phyloP scores from a whole-genome alignment of 169 alveolate genomes.

The Eimeria maxima region DNA sequence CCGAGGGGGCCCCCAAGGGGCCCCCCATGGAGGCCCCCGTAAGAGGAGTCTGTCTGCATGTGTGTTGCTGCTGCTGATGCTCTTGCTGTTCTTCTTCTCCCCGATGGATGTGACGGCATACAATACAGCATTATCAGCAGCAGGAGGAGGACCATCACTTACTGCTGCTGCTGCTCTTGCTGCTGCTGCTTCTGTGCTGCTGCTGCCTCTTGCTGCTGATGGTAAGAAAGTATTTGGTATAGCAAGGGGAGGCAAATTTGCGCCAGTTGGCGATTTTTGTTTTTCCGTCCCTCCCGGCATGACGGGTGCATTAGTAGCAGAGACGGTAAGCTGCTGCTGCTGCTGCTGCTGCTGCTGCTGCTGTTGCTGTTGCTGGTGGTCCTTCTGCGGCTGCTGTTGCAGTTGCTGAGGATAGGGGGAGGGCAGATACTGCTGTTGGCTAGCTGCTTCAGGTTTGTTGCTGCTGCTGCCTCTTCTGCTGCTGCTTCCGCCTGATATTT shows the following conservation, averaged over 20 bases:
- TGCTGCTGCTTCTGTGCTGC: neutral
- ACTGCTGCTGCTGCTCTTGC: neutral
- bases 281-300: conserved; percentile 64
- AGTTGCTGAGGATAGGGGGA: neutral
- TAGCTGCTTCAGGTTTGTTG: neutral
- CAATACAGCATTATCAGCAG: too few relatives aligned
- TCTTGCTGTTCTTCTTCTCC: too few relatives aligned
- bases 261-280: conserved; percentile 74
- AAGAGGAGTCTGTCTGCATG: neutral
- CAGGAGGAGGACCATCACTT: too few relatives aligned
- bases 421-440: neutral
- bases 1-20: conserved; percentile 2
- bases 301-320: conserved; percentile 57
- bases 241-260: conserved; percentile 31
- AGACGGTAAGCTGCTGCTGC: conserved; percentile 62
- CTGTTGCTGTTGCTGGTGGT: neutral
- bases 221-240: conserved; percentile 62
- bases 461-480: neutral
- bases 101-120: too few relatives aligned
- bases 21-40: neutral
- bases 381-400: neutral
- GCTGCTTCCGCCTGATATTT: too few relatives aligned
- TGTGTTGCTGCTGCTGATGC: too few relatives aligned
- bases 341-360: neutral
- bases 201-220: neutral